Conservation (phyloP, 1,284 basidiomycete species). For the Tranzscheliella williamsii region DNA sequence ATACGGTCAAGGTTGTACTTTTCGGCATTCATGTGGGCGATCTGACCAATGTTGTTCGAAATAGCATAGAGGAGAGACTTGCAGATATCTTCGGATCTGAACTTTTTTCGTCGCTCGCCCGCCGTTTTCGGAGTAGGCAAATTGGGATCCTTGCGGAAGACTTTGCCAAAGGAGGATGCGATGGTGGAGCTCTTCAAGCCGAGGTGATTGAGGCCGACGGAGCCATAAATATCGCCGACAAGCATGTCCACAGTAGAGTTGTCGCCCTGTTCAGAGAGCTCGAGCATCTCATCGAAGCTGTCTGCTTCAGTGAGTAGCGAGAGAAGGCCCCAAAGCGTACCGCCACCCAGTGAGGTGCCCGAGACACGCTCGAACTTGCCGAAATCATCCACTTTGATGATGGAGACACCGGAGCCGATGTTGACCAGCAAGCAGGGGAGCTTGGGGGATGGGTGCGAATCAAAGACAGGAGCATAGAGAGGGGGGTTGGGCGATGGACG, state of each 20-base stretch:
- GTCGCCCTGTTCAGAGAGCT: slow-evolving; percentile 88
- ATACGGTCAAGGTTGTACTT: slow-evolving; percentile 96
- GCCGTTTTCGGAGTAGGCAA: slow-evolving; percentile 17
- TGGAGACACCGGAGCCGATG: slow-evolving; percentile 95
- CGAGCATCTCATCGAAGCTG: slow-evolving; percentile 97
- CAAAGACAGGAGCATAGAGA: slow-evolving; percentile 84
- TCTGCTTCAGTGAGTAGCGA: slow-evolving; percentile 93
- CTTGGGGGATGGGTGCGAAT: slow-evolving; percentile 71
- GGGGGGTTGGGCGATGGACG: slow-evolving; percentile 91
- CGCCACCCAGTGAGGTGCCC: slow-evolving; percentile 96
- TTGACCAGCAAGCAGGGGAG: slow-evolving; percentile 96
- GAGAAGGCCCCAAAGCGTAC: slow-evolving; percentile 96
- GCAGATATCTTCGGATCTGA: slow-evolving; percentile 91
- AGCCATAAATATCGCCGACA: slow-evolving; percentile 97
- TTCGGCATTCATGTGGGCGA: slow-evolving; percentile 99
- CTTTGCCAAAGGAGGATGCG: slow-evolving; percentile 96
- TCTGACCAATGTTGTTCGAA: slow-evolving; percentile 99
- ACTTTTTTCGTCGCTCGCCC: slow-evolving; percentile 67
- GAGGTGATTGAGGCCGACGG: slow-evolving; percentile 65
- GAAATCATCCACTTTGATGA: slow-evolving; percentile 95
- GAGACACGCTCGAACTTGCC: slow-evolving; percentile 94
- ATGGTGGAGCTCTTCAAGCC: slow-evolving; percentile 97
- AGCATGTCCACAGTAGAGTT: slow-evolving; percentile 97
- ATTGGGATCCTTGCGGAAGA: slow-evolving; percentile 76
- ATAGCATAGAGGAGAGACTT: slow-evolving; percentile 85